phyloP scores from a whole-genome alignment of 2,329 filamentous ascomycete genomes.

The Davidsoniella neocaledoniae region DNA sequence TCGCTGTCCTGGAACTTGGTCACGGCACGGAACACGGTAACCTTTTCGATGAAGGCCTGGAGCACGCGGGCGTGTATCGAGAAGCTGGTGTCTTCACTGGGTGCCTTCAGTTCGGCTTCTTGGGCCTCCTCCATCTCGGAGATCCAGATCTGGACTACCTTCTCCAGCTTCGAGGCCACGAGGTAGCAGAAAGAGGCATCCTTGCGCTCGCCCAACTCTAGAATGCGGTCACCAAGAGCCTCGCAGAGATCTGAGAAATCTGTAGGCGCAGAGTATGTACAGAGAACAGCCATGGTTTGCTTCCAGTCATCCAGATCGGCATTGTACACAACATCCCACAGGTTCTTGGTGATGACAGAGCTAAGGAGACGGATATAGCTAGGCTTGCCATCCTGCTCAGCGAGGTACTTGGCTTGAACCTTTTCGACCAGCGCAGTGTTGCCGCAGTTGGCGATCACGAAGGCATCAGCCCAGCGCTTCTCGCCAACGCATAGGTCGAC shows the following conservation, averaged over 20 bases:
- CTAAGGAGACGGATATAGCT: slow-evolving; percentile 84
- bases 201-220: slow-evolving; percentile 61
- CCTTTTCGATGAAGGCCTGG: slow-evolving; percentile 94
- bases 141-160: slow-evolving; percentile 90
- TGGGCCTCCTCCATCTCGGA: slow-evolving; percentile 76
- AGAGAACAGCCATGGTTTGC: slow-evolving; percentile 87
- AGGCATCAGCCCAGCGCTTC: slow-evolving; percentile 83
- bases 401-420: slow-evolving; percentile 80
- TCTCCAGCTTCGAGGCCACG: slow-evolving; percentile 89
- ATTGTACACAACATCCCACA: slow-evolving; percentile 97
- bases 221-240: slow-evolving; percentile 76
- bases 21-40: slow-evolving; percentile 87
- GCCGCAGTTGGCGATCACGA: slow-evolving; percentile 94
- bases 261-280: slow-evolving; percentile 79
- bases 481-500: slow-evolving; percentile 79
- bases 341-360: slow-evolving; percentile 86
- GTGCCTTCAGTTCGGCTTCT: slow-evolving; percentile 52
- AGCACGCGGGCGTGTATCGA: slow-evolving; percentile 78
- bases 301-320: slow-evolving; percentile 89
- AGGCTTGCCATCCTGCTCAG: slow-evolving; percentile 62
- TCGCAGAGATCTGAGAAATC: slow-evolving; percentile 95
- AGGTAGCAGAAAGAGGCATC: slow-evolving; percentile 95
- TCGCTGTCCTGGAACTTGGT: slow-evolving; percentile 80
- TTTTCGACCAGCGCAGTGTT: slow-evolving; percentile 88
- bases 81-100: slow-evolving; percentile 62